Evolutionary conservation across 2,329 filamentous ascomycete species (phyloP).

Genomic region (Hypoxylon rubiginosum): DNA sequence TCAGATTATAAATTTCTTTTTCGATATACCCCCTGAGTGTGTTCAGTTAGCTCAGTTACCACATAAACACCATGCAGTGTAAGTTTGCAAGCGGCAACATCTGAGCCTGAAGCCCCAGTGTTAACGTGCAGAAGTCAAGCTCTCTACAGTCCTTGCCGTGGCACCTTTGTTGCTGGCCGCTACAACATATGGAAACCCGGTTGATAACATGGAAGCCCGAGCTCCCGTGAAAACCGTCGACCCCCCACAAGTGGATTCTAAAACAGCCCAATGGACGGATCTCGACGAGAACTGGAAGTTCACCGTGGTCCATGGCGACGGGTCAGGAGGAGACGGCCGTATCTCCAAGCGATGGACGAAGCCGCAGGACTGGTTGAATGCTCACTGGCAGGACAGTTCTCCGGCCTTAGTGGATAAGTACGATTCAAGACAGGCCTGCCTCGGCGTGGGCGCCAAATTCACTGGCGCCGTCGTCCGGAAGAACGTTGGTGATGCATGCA

Average conservation of each 20-base stretch:
- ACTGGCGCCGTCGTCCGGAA: background rate
- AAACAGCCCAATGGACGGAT: conserved; percentile 2
- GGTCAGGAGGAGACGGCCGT: background rate
- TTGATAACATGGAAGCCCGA: background rate
- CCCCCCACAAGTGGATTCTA: background rate
- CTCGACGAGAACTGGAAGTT: conserved; percentile 7
- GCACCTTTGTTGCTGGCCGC: conserved; percentile 4
- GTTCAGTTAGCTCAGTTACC: no score
- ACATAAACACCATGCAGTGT: no score
- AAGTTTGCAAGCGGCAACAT: no score
- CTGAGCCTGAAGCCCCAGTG: no score
- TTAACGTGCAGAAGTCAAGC: no score
- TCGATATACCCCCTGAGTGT: no score
- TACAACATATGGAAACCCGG: conserved; percentile 2
- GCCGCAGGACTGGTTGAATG: conserved; percentile 1
- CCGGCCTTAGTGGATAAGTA: conserved; percentile 4
- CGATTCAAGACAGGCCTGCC: conserved; percentile 6
- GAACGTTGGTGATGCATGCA: conserved; percentile 11
- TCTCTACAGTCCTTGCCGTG: background rate
- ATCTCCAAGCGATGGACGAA: conserved; percentile 4
- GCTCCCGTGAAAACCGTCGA: conserved; percentile 1
- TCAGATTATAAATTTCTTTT: no score
- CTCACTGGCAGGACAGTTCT: background rate
- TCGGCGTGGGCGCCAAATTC: conserved; percentile 1
- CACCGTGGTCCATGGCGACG: conserved; percentile 3